Evolutionary conservation across 768 basidiomycete genomes (phyloP).

Genomic region (Russula brevipes): DNA sequence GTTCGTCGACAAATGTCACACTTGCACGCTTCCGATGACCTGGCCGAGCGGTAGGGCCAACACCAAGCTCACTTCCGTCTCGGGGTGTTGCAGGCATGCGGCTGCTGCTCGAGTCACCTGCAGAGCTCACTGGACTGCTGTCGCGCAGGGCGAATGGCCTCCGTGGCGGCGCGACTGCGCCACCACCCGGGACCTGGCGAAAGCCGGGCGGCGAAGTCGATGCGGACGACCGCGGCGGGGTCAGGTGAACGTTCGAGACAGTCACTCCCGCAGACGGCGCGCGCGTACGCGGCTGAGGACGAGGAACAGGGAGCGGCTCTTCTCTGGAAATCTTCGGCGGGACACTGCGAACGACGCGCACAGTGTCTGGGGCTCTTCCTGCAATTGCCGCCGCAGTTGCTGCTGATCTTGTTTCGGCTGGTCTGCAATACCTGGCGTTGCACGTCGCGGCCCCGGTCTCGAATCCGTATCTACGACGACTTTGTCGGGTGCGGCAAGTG

Average conservation of each 20-base stretch:
- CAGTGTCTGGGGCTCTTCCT: constrained; percentile 10
- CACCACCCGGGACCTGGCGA: background rate
- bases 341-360: constrained; percentile 11
- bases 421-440: background rate
- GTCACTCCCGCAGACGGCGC: background rate
- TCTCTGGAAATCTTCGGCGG: constrained; percentile 1
- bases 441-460: background rate
- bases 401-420: background rate
- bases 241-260: constrained; percentile 18
- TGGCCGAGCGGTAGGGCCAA: constrained; percentile 24
- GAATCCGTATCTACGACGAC: background rate
- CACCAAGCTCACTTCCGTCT: constrained; percentile 63
- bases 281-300: background rate
- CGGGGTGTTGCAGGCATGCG: constrained; percentile 68
- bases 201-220: constrained; percentile 2
- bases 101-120: constrained; percentile 78
- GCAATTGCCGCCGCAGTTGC: background rate
- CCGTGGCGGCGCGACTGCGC: constrained; percentile 23
- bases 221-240: constrained; percentile 2
- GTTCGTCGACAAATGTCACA: constrained; percentile 63
- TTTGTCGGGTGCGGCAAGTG: constrained; percentile 10
- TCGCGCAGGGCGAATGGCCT: constrained; percentile 57
- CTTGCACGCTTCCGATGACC: constrained; percentile 52
- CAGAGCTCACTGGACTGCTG: constrained; percentile 78
- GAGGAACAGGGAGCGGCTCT: constrained; percentile 13